phyloP scores from a whole-genome alignment of 257 asterid species.

The Scutellaria baicalensis region DNA sequence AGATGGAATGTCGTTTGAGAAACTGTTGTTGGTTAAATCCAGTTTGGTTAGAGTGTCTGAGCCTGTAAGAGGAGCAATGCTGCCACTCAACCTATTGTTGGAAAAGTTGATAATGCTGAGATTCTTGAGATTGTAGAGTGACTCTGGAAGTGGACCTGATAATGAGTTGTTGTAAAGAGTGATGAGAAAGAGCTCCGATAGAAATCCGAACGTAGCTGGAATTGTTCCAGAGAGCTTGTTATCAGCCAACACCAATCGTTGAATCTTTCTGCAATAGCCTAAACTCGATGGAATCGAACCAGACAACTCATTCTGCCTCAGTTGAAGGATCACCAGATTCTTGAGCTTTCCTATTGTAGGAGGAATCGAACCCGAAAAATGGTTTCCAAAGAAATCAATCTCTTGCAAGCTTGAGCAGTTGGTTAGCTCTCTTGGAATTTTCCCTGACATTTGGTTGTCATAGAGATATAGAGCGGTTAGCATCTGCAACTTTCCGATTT shows the following conservation, averaged over 20 bases:
- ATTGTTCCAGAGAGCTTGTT: conserved; percentile 72
- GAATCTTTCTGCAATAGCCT: conserved; percentile 78
- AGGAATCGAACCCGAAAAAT: conserved; percentile 64
- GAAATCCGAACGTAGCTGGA: conserved; percentile 62
- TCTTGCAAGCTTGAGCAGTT: conserved; percentile 54
- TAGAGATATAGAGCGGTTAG: conserved; percentile 50
- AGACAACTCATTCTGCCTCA: conserved; percentile 65
- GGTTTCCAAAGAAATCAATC: conserved; percentile 77
- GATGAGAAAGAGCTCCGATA: conserved; percentile 46
- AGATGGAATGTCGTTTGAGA: conserved; percentile 60
- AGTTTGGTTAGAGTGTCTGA: conserved; percentile 47
- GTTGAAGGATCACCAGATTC: conserved; percentile 51
- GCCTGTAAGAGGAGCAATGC: conserved; percentile 46
- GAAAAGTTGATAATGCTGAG: conserved; percentile 70
- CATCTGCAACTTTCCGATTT: conserved; percentile 60
- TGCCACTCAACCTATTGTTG: conserved; percentile 56
- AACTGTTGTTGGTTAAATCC: conserved; percentile 76
- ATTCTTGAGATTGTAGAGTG: conserved; percentile 58
- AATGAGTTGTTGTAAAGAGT: conserved; percentile 85
- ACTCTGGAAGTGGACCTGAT: conserved; percentile 73
- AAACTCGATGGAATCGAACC: conserved; percentile 75
- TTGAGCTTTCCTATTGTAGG: conserved; percentile 65
- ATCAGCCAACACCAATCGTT: conserved; percentile 61
- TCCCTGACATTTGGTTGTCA: conserved; percentile 75
- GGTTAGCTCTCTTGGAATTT: conserved; percentile 62